These are phyloP conservation scores for Fomitopsis schrenkii DNA, from an alignment of 1,284 basidiomycete species.

Conservation along the genomic window DNA sequence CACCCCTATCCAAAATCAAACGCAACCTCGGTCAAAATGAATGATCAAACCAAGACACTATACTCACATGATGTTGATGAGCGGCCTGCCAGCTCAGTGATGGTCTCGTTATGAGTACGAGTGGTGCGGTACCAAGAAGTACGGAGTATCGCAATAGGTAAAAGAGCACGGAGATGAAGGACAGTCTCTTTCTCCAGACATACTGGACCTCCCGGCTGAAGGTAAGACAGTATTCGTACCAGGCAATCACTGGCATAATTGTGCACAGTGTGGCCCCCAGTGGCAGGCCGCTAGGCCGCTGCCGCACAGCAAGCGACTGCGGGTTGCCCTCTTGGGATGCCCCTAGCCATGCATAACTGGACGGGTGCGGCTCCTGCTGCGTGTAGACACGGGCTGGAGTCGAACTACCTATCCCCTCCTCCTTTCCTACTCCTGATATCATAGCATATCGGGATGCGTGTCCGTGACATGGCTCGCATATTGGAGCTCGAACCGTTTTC, in stretches of 20 bases:
- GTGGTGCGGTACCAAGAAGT: not conserved
- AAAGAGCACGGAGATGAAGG: not conserved
- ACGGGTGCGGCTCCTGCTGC: too few species aligned
- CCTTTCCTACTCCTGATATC: too few species aligned
- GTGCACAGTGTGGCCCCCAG: too few species aligned
- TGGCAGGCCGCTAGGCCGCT: slow-evolving; percentile 27
- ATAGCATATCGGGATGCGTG: too few species aligned
- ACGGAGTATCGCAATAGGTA: not conserved
- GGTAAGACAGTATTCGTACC: not conserved
- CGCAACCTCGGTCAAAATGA: too few species aligned
- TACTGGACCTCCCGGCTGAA: not conserved
- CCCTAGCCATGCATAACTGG: slow-evolving; percentile 55
- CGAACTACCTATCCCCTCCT: too few species aligned
- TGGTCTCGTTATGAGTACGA: not conserved
- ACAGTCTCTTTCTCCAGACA: not conserved
- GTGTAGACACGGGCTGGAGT: too few species aligned
- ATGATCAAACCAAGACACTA: too few species aligned
- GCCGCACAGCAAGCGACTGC: slow-evolving; percentile 50
- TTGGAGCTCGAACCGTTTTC: too few species aligned
- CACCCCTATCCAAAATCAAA: not conserved
- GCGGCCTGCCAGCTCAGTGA: not conserved
- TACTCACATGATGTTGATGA: not conserved
- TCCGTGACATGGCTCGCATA: too few species aligned
- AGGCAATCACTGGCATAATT: not conserved
- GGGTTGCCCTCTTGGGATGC: slow-evolving; percentile 57